Conservation (phyloP, 179 eudicot species). For the Vitellaria paradoxa region DNA sequence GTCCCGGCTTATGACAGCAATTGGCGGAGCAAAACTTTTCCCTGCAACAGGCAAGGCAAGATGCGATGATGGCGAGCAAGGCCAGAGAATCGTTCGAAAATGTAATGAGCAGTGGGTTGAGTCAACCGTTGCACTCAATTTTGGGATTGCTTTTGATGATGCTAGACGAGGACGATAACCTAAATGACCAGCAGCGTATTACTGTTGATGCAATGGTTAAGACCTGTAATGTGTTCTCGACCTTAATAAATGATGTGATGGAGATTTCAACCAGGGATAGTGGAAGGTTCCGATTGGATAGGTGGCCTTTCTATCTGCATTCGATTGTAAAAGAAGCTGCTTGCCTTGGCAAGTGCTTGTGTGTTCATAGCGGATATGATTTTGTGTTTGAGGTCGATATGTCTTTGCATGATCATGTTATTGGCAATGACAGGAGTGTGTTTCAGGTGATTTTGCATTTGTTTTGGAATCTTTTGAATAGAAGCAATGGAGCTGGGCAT, state of each 20-base stretch:
- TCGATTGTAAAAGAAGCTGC: conserved; percentile 64
- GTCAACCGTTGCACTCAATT: conserved; percentile 79
- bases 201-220: conserved; percentile 64
- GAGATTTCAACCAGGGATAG: conserved; percentile 56
- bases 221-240: conserved; percentile 65
- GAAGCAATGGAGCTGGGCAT: conserved; percentile 43
- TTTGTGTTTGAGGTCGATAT: conserved; percentile 67
- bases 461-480: conserved; percentile 71
- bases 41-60: conserved; percentile 57
- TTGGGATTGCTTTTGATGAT: conserved; percentile 55
- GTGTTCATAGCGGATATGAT: conserved; percentile 45
- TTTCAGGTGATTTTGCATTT: conserved; percentile 89
- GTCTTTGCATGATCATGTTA: conserved; percentile 54
- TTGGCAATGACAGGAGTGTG: conserved; percentile 78
- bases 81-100: conserved; percentile 68
- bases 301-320: conserved; percentile 52
- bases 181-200: conserved; percentile 37
- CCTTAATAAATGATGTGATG: conserved; percentile 70
- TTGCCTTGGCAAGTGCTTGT: conserved; percentile 70
- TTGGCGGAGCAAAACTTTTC: conserved; percentile 67
- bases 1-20: conserved; percentile 65
- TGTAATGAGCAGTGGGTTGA: conserved; percentile 79
- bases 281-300: conserved; percentile 57
- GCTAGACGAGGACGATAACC: conserved; percentile 54
- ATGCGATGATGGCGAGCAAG: conserved; percentile 82